These are phyloP conservation scores for Mycena pura DNA, from an alignment of 768 basidiomycete genomes.

Conservation along the genomic window DNA sequence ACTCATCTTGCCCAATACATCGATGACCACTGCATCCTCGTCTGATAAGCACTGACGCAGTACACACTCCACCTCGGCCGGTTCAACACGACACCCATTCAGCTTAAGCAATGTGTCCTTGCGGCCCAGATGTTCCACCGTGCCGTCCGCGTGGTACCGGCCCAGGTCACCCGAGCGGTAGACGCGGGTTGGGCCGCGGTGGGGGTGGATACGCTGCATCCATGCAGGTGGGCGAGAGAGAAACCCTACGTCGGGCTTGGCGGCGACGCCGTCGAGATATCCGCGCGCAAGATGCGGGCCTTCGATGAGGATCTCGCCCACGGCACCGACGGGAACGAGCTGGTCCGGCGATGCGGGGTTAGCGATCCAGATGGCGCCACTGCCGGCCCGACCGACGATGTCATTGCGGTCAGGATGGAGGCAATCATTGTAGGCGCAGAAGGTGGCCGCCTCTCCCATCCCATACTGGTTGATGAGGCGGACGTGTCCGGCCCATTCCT, in stretches of 20 bases:
- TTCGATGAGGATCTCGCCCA: constrained; percentile 1
- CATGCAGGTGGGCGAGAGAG: constrained; percentile 3
- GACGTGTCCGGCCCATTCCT: background rate
- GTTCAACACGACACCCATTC: background rate
- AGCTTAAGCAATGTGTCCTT: background rate
- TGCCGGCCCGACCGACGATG: background rate
- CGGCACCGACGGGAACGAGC: constrained; percentile 1
- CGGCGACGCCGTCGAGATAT: background rate
- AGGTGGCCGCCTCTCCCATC: background rate
- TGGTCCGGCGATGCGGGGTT: background rate
- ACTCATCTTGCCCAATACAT: background rate
- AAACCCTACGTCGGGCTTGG: constrained; percentile 1
- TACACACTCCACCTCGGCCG: background rate
- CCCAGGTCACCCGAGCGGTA: constrained; percentile 1
- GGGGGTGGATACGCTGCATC: background rate
- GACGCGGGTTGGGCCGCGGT: background rate
- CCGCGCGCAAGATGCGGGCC: constrained; percentile 4
- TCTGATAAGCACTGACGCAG: constrained; percentile 2
- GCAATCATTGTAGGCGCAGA: background rate
- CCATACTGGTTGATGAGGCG: background rate
- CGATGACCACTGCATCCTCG: constrained; percentile 3
- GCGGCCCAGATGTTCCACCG: constrained; percentile 4
- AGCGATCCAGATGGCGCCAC: background rate
- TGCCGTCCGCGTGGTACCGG: background rate
- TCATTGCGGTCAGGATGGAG: no score